Evolutionary conservation across 306 rosid species (phyloP), one percentile per base, ranked within the genome.

Genomic region (Quercus aquifolioides): DNA sequence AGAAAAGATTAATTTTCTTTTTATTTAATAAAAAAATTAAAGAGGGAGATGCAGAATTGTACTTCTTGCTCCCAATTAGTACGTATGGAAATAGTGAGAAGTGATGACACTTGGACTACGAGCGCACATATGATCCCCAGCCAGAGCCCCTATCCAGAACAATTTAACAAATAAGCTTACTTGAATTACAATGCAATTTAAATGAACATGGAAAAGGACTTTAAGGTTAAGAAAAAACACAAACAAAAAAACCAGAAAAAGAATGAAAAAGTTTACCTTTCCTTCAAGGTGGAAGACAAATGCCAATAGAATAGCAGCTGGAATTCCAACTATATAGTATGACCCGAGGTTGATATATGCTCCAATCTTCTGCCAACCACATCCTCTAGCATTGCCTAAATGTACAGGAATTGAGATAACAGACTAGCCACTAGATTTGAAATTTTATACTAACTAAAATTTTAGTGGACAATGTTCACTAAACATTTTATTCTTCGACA

Each of bases 291-390:
- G 84, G 35, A 86, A n/a, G 13, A 87, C 85, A 79, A 93, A 93
- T 62, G 93, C 93, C 31, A 93, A 80, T 2, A 87, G 28, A 76
- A 82, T 33, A 73, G 97, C 92, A 55, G 74, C 62, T 18, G 97
- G 94, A 80, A 91, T 86, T 83, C 98, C 97, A 43, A 90, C 89
- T 13, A 91, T 35, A 43, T 93, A 93, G 81, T 91, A 93, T 21
- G 94, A 80, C 9, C 97, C 94, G 20, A 93, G 89, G 76, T 93
- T 93, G 23, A 93, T 80, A 67, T 46, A 84, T 56, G 98, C 94
- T 77, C 98, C 98, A 52, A 87, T 80, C 63, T 88, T 89, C 81
- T 93, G 98, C 98, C 92, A 85, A 38, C 97, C 98, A 74, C 98
- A 91, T 60, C 97, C 98, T 86, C 98, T 87, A 73, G 89, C 91